A percentile compares a stretch with the other conserved stretches of the same genome.
phyloP scores from a whole-genome alignment of 1,284 basidiomycete genomes.

The Lignosus rhinocerotis region DNA sequence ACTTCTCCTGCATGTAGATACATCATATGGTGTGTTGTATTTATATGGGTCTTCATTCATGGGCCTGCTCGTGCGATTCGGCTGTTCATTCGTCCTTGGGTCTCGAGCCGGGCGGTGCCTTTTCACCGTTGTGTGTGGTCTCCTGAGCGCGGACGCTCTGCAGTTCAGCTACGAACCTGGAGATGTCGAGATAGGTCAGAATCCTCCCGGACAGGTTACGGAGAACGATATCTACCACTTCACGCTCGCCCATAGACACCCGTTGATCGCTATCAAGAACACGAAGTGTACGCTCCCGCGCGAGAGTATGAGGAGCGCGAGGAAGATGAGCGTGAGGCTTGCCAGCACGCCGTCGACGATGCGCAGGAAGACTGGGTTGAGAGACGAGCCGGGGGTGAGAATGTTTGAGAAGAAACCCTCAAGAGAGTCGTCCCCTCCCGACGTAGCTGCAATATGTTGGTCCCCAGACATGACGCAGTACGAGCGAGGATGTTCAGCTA shows the following conservation, averaged over 20 bases:
- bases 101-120: background rate
- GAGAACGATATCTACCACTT: constrained; percentile 56
- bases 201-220: background rate
- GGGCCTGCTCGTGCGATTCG: background rate
- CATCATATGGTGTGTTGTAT: background rate
- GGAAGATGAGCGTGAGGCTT: constrained; percentile 57
- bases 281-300: constrained; percentile 64
- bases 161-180: constrained; percentile 43
- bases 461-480: constrained; percentile 3
- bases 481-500: background rate
- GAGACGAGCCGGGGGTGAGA: constrained; percentile 70
- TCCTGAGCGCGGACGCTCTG: constrained; percentile 22
- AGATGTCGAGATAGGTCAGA: too few relatives aligned
- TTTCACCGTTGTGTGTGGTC: background rate
- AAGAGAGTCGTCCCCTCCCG: background rate
- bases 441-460: background rate
- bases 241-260: constrained; percentile 71
- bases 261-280: constrained; percentile 59
- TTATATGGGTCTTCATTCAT: background rate
- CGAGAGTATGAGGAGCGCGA: constrained; percentile 55
- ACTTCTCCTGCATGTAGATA: background rate
- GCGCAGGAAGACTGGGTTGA: constrained; percentile 67
- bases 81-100: constrained; percentile 24
- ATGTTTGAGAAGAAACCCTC: constrained; percentile 38
- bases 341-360: constrained; percentile 63